Conservation (phyloP, 768 basidiomycete genomes). For the Coprinellus micaceus region DNA sequence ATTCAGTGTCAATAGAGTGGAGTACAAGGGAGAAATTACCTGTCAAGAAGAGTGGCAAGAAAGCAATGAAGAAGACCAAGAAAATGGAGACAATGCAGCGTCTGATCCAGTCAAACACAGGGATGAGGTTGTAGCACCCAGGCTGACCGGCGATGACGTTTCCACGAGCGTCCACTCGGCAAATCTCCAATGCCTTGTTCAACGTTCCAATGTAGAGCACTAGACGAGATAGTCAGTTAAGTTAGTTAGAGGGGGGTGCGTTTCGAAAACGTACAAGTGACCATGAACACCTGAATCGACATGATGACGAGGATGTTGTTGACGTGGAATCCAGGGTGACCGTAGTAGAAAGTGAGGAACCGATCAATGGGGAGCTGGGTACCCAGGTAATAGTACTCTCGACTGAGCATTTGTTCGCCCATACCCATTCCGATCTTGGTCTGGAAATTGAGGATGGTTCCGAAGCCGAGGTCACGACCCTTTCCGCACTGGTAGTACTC, state of each 20-base stretch:
- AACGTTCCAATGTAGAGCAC: slow-evolving; percentile 94
- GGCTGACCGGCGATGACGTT: slow-evolving; percentile 81
- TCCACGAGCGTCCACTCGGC: slow-evolving; percentile 76
- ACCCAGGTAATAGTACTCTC: slow-evolving; percentile 98
- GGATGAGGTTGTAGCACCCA: slow-evolving; percentile 94
- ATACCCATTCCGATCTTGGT: slow-evolving; percentile 99
- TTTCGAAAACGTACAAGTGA: slow-evolving; percentile 67
- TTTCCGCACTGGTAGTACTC: slow-evolving; percentile 99
- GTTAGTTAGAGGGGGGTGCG: slow-evolving; percentile 2
- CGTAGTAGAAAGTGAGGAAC: slow-evolving; percentile 99
- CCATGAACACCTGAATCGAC: slow-evolving; percentile 97
- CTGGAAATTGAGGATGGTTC: slow-evolving; percentile 99
- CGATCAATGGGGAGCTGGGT: slow-evolving; percentile 97
- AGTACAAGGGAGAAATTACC: slow-evolving; percentile 40
- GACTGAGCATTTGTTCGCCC: slow-evolving; percentile 99
- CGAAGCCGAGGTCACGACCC: slow-evolving; percentile 98
- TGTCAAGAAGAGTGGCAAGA: slow-evolving; percentile 94
- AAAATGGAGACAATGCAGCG: slow-evolving; percentile 97
- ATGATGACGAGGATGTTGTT: slow-evolving; percentile 99
- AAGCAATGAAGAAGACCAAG: slow-evolving; percentile 97
- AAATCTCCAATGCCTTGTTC: slow-evolving; percentile 89
- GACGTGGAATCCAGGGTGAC: slow-evolving; percentile 98
- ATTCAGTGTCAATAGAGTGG: not conserved
- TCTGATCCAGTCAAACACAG: slow-evolving; percentile 97
- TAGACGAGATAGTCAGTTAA: slow-evolving; percentile 23